phyloP scores from a whole-genome alignment of 306 rosid species.

The Castanea mollissima region DNA sequence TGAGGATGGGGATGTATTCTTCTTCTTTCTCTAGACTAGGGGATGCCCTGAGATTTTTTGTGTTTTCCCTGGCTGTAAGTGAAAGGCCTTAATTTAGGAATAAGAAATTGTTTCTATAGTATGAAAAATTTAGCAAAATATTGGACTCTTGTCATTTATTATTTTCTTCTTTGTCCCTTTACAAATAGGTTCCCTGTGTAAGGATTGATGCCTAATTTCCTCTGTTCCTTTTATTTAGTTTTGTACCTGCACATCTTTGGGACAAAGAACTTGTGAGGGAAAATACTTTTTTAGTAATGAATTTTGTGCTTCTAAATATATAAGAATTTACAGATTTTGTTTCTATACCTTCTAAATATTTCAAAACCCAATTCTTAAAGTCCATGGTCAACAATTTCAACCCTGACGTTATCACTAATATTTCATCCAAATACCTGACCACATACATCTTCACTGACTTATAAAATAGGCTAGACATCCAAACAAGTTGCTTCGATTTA shows the following conservation, averaged over 20 bases:
- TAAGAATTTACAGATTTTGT: slow-evolving; percentile 35
- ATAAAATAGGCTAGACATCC: too few species aligned
- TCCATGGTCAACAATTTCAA: too few species aligned
- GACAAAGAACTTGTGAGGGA: slow-evolving; percentile 42
- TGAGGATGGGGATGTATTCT: slow-evolving; percentile 57
- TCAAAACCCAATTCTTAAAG: too few species aligned
- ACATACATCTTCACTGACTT: too few species aligned
- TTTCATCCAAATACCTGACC: too few species aligned
- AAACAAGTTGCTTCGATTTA: too few species aligned
- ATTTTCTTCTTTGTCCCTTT: slow-evolving; percentile 34
- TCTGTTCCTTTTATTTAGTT: slow-evolving; percentile 11
- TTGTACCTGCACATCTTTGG: slow-evolving; percentile 20
- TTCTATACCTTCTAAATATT: slow-evolving; percentile 3
- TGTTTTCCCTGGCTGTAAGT: slow-evolving; percentile 67
- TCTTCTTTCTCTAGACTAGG: slow-evolving; percentile 46
- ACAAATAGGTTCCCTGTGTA: slow-evolving; percentile 48
- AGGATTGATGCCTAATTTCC: slow-evolving; percentile 37
- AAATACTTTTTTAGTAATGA: slow-evolving; percentile 41
- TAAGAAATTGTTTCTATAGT: slow-evolving; percentile 59
- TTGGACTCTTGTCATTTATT: slow-evolving; percentile 41
- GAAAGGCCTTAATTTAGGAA: slow-evolving; percentile 75
- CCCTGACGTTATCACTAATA: too few species aligned
- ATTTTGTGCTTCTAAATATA: slow-evolving; percentile 59
- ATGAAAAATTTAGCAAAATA: slow-evolving; percentile 58
- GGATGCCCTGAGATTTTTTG: slow-evolving; percentile 54